Evolutionary conservation across 2,329 filamentous ascomycete species (phyloP).

Genomic region (Alternaria longipes): DNA sequence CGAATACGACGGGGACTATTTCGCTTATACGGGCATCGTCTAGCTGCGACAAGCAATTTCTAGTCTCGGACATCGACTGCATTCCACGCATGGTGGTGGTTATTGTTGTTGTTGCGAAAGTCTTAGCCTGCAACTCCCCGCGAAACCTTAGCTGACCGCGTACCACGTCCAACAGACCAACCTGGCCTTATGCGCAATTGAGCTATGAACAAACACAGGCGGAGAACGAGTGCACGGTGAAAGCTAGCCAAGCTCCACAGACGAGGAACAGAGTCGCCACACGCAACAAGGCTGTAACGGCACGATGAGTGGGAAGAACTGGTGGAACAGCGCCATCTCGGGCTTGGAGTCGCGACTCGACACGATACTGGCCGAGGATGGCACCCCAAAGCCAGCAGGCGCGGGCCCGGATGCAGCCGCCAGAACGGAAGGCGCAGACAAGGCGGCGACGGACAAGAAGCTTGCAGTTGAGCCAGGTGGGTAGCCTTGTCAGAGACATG

Average conservation of each 20-base stretch:
- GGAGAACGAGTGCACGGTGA: conserved; percentile 44
- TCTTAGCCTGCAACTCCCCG: conserved; percentile 28
- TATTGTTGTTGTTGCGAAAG: conserved; percentile 6
- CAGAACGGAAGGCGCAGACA: conserved; percentile 43
- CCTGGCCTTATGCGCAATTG: conserved; percentile 41
- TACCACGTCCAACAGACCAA: conserved; percentile 34
- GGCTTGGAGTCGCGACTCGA: conserved; percentile 94
- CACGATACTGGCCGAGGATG: conserved; percentile 85
- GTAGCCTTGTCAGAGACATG: conserved; percentile 11
- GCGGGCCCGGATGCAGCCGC: conserved; percentile 50
- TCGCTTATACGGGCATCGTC: neutral
- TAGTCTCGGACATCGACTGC: neutral
- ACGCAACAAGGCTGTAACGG: conserved; percentile 9
- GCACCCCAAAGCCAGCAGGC: conserved; percentile 57
- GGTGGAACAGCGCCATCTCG: conserved; percentile 79
- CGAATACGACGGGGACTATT: conserved; percentile 21
- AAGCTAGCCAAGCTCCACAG: conserved; percentile 25
- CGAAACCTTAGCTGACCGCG: conserved; percentile 31
- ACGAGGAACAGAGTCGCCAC: conserved; percentile 3
- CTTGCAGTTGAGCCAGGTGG: conserved; percentile 47
- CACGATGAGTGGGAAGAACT: conserved; percentile 44
- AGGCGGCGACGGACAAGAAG: conserved; percentile 38
- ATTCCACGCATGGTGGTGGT: neutral
- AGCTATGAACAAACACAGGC: conserved; percentile 44
- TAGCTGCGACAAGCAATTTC: neutral